These are phyloP conservation scores for Trifolium pratense DNA, from an alignment of 306 rosid species.

Conservation along the genomic window DNA sequence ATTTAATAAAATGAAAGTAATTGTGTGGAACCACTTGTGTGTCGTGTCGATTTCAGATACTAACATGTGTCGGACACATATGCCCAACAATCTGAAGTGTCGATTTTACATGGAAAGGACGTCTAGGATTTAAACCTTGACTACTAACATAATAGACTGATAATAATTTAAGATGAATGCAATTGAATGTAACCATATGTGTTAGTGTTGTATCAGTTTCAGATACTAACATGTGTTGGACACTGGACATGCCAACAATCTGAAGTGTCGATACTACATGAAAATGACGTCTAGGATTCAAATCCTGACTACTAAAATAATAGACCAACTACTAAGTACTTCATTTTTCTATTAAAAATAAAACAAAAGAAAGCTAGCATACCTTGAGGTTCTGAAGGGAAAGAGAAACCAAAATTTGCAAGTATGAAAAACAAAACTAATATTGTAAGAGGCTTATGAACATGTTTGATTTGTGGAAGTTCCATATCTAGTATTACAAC, in stretches of 20 bases:
- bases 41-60: not conserved
- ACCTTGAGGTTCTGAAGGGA: slow-evolving; percentile 57
- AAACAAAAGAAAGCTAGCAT: not conserved
- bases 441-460: slow-evolving; percentile 40
- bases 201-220: not conserved
- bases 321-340: not conserved
- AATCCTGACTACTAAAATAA: not conserved
- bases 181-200: no score
- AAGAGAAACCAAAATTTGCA: slow-evolving; percentile 44
- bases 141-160: no score
- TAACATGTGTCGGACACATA: not conserved
- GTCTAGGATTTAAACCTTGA: not conserved
- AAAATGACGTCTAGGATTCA: not conserved
- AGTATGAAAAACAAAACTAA: slow-evolving; percentile 43
- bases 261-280: not conserved
- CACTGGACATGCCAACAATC: not conserved
- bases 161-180: no score
- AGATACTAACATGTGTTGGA: not conserved
- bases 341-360: no score
- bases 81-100: not conserved
- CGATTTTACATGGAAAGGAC: not conserved
- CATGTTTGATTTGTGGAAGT: slow-evolving; percentile 39
- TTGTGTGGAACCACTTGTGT: not conserved
- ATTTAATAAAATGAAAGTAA: not conserved
- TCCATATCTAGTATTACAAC: slow-evolving; percentile 46